Conservation (phyloP, 2,329 filamentous ascomycete genomes). For the Penicillium griseofulvum region DNA sequence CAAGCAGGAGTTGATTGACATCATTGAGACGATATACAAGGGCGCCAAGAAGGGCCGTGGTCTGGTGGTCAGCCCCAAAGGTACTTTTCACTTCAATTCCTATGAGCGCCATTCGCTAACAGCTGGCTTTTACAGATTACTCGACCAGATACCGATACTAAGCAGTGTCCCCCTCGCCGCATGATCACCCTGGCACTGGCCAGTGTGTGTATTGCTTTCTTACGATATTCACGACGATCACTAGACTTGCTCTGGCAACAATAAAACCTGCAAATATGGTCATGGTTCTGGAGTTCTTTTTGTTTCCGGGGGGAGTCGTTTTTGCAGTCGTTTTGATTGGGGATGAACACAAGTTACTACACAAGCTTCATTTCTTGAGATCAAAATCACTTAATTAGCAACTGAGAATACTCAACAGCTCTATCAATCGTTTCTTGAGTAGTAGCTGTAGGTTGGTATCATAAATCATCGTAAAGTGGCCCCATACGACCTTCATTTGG, state of each 20-base stretch:
- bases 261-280: conserved; percentile 1
- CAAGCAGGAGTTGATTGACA: conserved; percentile 98
- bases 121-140: conserved; percentile 47
- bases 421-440: neutral
- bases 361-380: neutral
- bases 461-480: neutral
- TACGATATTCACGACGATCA: conserved; percentile 20
- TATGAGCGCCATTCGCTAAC: conserved; percentile 1
- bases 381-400: neutral
- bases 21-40: conserved; percentile 95
- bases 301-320: neutral
- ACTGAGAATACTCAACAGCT: neutral
- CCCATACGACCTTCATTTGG: neutral
- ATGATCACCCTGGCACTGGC: conserved; percentile 1
- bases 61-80: conserved; percentile 95
- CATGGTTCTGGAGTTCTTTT: conserved; percentile 7
- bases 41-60: conserved; percentile 98
- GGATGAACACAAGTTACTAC: neutral
- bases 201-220: conserved; percentile 4
- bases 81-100: conserved; percentile 38
- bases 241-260: conserved; percentile 5
- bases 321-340: neutral
- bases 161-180: neutral
- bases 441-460: neutral
- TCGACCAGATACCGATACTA: conserved; percentile 69